Evolutionary conservation across 164 flowering plant species (phyloP), one percentile per base, ranked within the genome.

Genomic region (Vitis vinifera): DNA sequence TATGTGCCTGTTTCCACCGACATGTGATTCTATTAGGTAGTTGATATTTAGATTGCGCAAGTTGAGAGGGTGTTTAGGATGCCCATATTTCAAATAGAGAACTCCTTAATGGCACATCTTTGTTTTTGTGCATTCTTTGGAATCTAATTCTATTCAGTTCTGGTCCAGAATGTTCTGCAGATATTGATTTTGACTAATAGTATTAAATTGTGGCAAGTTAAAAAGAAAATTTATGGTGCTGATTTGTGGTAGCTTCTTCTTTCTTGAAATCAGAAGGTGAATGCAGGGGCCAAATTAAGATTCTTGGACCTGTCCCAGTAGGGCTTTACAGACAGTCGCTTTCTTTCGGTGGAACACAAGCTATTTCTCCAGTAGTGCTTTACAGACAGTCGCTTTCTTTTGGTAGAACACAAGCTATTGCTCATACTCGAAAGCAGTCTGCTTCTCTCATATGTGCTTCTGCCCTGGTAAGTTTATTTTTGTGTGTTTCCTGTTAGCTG

Each of bases 401-500:
- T 60, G 48, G 55, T 52, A 65, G 71, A 62, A 74, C 50, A 68
- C 71, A 15, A 66, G 47, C 59, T 30, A 11, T 55, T 12, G 61
- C 10, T n/a, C 62, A 16, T 58, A 30, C 75, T 19, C 52, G 55
- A 69, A 63, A n/a, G 57, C 72, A 66, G 19, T 63, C 69, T 67
- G 64, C 80, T 37, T 69, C 80, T 48, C 13, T 79, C 2, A 62
- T 77, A 59, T 82, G 83, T 68, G 71, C 80, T 75, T 72, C 78
- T 68, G 79, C 83, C 57, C 52, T 71, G 78, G 87, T 84, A 67
- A 75, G 78, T 74, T 59, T 69, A 11, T 13, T n/a, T 68, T 66
- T 29, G 19, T 29, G 48, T 60, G 11, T 37, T 37, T 64, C 1
- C 52, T 16, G 47, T 8, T 31, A 17, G 29, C 52, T 55, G 8